Evolutionary conservation across 371 early-diverging fungal genomes (phyloP), one percentile per base, ranked within the genome.

Genomic region (Apophysomyces trapeziformis): DNA sequence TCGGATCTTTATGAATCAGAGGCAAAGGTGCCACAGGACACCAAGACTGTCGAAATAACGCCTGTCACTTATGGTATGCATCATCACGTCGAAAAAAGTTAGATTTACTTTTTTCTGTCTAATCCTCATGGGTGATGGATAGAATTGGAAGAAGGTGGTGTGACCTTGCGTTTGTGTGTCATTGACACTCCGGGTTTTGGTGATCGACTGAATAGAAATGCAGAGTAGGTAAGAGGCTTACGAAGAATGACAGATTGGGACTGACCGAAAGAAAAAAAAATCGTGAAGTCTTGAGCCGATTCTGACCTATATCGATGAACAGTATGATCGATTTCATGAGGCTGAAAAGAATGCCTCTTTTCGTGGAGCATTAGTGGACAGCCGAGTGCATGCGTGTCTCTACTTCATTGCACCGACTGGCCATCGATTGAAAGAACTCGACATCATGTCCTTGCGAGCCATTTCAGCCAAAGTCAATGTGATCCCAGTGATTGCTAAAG

Each of bases 131-230:
- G 35, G 45, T n/a, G 2, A 45, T 50, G 16, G 41, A 73, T 85
- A 85, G 96, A 96, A 66, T 82, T 96, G 81, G 91, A 91, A 63
- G 97, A 96, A 78, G 95, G 95, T 63, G 95, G 95, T 7, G 87
- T 93, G 64, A 90, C 89, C 68, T 82, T 98, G 58, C 84, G 90
- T 58, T 85, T 98, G 16, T 93, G 95, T 32, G 85, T 96, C 60
- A 88, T 98, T 61, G 97, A 98, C 76, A 97, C 97, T 5, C 97
- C 98, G 13, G 98, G 98, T 8, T 97, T 96, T 78, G 97, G 96
- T 39, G 96, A 96, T 76, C 88, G 88, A 50, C 67, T 91, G 44
- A 87, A 91, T 72, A 84, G 91, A 65, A 86, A 85, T 61, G 85
- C 90, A 70, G 94, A 98, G 92, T 88, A 80, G 47, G 82, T 80